These are phyloP conservation scores for Rhamnella rubrinervis DNA, from an alignment of 331 rosid genomes.

Conservation along the genomic window DNA sequence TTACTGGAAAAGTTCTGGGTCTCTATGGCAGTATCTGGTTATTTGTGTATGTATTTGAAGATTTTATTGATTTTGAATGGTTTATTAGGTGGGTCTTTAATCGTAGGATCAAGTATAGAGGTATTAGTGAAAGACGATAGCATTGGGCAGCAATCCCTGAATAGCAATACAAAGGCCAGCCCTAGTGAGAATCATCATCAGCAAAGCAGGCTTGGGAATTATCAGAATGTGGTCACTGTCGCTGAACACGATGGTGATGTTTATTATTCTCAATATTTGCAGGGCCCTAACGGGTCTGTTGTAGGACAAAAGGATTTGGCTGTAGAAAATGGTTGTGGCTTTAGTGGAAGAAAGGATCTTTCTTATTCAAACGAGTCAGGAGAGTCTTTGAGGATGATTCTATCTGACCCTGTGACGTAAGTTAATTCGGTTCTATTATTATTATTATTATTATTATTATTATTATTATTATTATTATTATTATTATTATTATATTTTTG, in stretches of 20 bases:
- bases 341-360: constrained; percentile 79
- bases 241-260: constrained; percentile 75
- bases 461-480: neutral
- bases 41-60: constrained; percentile 12
- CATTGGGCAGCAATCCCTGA: constrained; percentile 42
- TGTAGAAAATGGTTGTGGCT: constrained; percentile 74
- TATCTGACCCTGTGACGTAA: constrained; percentile 93
- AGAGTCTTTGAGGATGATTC: constrained; percentile 78
- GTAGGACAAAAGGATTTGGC: constrained; percentile 64
- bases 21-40: neutral
- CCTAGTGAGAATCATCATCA: constrained; percentile 36
- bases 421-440: constrained; percentile 25
- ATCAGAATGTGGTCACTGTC: constrained; percentile 51
- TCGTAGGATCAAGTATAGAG: constrained; percentile 64
- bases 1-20: neutral
- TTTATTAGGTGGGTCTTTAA: constrained; percentile 31
- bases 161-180: constrained; percentile 36
- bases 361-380: constrained; percentile 61
- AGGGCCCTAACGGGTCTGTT: constrained; percentile 64
- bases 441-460: neutral
- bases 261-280: constrained; percentile 83
- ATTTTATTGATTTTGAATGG: constrained; percentile 8
- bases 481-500: neutral
- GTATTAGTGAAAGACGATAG: constrained; percentile 56
- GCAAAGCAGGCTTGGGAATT: constrained; percentile 57